Base-by-base conservation (phyloP, 2,329 filamentous ascomycete genomes). In the Ceratocystis albifundus region DNA sequence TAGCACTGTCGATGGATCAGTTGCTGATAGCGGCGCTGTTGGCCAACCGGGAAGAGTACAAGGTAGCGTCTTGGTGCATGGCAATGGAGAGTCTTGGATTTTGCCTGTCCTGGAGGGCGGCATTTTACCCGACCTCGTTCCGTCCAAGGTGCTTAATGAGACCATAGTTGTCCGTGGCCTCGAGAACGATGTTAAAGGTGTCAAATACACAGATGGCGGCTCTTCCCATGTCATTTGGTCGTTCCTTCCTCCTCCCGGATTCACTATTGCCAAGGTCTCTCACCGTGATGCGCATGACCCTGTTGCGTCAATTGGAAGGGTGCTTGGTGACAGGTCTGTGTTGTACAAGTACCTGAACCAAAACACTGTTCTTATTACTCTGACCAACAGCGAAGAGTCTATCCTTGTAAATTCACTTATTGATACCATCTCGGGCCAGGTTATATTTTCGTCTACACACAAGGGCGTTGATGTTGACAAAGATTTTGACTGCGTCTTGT, bases 331-430 rank as follows among this genome's bases (percentile, higher is more conserved):
- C 72, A 85, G 94, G 55, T 87, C 86, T n/a, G 94, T 99, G 61
- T 83, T 93, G 69, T 99, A 99, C 84, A 99, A 99, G 77, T 97
- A 97, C 74, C 78, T 99, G 50, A 96, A 95, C 77, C 85, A 89
- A 0, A 96, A 96, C 75, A 82, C 90, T 5, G 80, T 91, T 1
- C 81, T 97, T 0, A 80, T 96, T 59, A 89, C 88, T 1, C 81
- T 89, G 0, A 77, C 86, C 1, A 81, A 87, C 44, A 81, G 87
- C 25, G 77, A 78, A 10, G 72, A 80, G 2, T 80, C 79, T 2
- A 81, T 80, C 0, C 84, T 90, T 6, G 86, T 85, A 0, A 80
- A 95, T 69, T 91, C 93, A 72, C 80, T 97, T 10, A 75, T 99
- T 15, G 92, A 99, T 73, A 89, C 89, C 1, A 82, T 96, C 5